A percentile compares a stretch with the other conserved stretches of the same genome.
Conservation (phyloP, 495 filamentous ascomycete genomes). For the Penicillium coffeae region DNA sequence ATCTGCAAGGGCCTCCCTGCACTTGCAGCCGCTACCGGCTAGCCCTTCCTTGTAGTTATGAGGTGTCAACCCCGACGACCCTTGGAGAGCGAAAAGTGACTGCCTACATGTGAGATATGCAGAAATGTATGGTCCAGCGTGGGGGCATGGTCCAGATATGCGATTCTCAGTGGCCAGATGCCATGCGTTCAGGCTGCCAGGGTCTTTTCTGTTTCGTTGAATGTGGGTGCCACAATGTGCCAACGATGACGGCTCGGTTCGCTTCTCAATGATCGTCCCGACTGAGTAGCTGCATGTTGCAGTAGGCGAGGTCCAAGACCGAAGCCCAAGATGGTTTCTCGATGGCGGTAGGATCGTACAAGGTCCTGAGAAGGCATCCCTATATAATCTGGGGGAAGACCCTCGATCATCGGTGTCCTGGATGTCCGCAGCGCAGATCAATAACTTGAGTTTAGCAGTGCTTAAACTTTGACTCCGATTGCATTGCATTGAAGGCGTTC, state of each 20-base stretch:
- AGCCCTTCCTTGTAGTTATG: background rate
- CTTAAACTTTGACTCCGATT: background rate
- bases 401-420: background rate
- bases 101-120: slow-evolving; percentile 25
- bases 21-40: slow-evolving; percentile 6
- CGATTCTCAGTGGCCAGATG: slow-evolving; percentile 3
- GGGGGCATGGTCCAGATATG: slow-evolving; percentile 3
- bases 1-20: slow-evolving; percentile 11
- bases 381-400: background rate
- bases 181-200: background rate
- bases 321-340: background rate
- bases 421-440: background rate
- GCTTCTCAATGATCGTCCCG: slow-evolving; percentile 21
- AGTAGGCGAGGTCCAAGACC: slow-evolving; percentile 1
- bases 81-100: slow-evolving; percentile 10
- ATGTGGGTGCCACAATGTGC: background rate
- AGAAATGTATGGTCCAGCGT: slow-evolving; percentile 1
- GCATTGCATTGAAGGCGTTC: background rate
- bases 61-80: background rate
- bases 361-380: background rate
- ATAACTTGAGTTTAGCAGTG: background rate
- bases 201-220: background rate
- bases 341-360: background rate
- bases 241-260: slow-evolving; percentile 8
- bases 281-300: background rate